Conservation (phyloP, 345 rosid species). For the Citrus medica region DNA sequence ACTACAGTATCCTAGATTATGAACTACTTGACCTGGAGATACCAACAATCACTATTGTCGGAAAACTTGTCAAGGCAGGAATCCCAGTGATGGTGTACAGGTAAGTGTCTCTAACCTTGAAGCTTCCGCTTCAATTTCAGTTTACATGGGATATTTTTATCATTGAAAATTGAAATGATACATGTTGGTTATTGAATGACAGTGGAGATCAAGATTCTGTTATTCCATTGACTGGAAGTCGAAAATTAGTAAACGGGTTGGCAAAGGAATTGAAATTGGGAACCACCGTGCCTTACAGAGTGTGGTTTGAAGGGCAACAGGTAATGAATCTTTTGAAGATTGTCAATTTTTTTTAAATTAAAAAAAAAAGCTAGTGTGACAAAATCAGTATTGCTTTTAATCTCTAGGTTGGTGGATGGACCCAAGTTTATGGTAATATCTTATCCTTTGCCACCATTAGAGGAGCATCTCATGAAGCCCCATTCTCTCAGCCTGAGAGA, state of each 20-base stretch:
- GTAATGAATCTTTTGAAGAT: conserved; percentile 27
- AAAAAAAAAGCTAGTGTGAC: not conserved
- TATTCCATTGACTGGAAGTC: conserved; percentile 82
- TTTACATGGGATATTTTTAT: not conserved
- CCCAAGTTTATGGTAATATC: conserved; percentile 78
- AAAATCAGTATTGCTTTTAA: not conserved
- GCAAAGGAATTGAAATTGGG: conserved; percentile 57
- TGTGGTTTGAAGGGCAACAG: conserved; percentile 93
- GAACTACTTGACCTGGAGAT: conserved; percentile 71
- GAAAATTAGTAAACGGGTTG: conserved; percentile 56
- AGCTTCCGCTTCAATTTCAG: not conserved
- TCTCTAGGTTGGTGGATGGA: conserved; percentile 95
- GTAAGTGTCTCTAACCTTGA: conserved; percentile 27
- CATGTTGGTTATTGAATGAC: conserved; percentile 16
- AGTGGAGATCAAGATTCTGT: conserved; percentile 99
- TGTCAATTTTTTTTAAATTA: no score
- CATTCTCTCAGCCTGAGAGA: conserved; percentile 94
- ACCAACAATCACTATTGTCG: conserved; percentile 68
- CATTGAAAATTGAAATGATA: conserved; percentile 1
- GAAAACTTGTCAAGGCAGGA: conserved; percentile 64
- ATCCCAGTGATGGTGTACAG: conserved; percentile 86
- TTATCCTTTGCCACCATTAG: conserved; percentile 91
- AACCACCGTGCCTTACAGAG: conserved; percentile 68
- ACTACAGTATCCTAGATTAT: conserved; percentile 73
- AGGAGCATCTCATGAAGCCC: conserved; percentile 97